These are phyloP conservation scores for Bauhinia variegata DNA, from an alignment of 306 rosid genomes.

Conservation along the genomic window DNA sequence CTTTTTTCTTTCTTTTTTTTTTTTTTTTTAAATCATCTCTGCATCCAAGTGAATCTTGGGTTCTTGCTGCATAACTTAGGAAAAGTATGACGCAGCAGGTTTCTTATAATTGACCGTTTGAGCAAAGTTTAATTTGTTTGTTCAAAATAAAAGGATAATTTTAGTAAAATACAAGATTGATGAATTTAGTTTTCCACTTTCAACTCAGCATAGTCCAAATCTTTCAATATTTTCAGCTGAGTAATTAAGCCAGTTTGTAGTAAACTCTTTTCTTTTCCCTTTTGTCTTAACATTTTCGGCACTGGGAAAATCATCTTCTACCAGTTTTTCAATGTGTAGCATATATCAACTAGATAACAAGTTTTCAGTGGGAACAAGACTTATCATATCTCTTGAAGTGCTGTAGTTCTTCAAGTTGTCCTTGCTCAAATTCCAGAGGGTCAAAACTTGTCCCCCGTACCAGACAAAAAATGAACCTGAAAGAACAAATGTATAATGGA, in stretches of 20 bases:
- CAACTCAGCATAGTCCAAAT: constrained; percentile 6
- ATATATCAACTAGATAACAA: neutral
- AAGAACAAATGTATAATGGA: neutral
- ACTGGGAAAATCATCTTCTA: neutral
- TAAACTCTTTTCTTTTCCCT: neutral
- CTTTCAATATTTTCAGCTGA: constrained; percentile 3
- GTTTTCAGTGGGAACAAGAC: no score
- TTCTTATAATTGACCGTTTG: neutral
- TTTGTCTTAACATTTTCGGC: neutral
- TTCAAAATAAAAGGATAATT: no score
- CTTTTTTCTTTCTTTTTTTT: no score
- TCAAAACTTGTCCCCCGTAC: no score
- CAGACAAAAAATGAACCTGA: neutral
- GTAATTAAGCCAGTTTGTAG: neutral
- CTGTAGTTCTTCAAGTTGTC: no score
- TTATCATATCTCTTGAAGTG: no score
- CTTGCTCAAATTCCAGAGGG: neutral
- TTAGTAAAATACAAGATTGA: neutral
- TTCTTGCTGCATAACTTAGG: neutral
- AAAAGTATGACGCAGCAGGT: neutral
- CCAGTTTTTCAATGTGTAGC: neutral
- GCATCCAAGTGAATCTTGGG: neutral
- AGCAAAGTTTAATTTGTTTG: neutral
- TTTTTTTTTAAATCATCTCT: neutral
- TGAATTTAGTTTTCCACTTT: constrained; percentile 8